Evolutionary conservation across 805 yeast genomes (phyloP).

Genomic region (Zygosaccharomyces gambellarensis): DNA sequence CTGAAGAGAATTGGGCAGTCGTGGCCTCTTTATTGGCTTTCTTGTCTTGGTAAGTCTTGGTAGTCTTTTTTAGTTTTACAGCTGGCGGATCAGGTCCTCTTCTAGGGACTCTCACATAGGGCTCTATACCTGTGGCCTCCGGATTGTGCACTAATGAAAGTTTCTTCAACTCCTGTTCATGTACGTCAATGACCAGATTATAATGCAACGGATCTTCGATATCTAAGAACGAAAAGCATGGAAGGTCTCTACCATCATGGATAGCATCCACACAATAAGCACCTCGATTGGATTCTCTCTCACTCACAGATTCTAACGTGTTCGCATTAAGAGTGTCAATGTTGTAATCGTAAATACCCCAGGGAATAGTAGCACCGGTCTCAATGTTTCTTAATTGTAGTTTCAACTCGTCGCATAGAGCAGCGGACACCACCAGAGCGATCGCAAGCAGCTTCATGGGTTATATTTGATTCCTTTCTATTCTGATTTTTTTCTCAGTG

Average conservation of each 20-base stretch:
- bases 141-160: conserved; percentile 21
- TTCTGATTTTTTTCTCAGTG: not conserved
- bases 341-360: conserved; percentile 8
- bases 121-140: conserved; percentile 17
- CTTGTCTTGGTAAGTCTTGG: conserved; percentile 32
- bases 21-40: conserved; percentile 18
- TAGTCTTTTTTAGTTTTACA: conserved; percentile 24
- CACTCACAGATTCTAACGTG: not conserved
- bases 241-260: conserved; percentile 9
- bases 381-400: conserved; percentile 6
- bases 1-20: conserved; percentile 22
- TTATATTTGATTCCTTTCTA: not conserved
- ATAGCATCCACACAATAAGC: conserved; percentile 23
- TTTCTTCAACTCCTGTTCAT: conserved; percentile 15
- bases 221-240: conserved; percentile 27
- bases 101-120: conserved; percentile 13
- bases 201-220: conserved; percentile 24
- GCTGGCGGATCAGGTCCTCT: conserved; percentile 23
- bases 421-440: conserved; percentile 1
- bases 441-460: conserved; percentile 1
- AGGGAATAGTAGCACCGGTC: not conserved
- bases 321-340: not conserved
- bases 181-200: conserved; percentile 20
- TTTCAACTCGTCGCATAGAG: conserved; percentile 3
- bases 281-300: not conserved